Base-by-base conservation (phyloP, 2,329 filamentous ascomycete genomes). In the Penicillium sp. region DNA sequence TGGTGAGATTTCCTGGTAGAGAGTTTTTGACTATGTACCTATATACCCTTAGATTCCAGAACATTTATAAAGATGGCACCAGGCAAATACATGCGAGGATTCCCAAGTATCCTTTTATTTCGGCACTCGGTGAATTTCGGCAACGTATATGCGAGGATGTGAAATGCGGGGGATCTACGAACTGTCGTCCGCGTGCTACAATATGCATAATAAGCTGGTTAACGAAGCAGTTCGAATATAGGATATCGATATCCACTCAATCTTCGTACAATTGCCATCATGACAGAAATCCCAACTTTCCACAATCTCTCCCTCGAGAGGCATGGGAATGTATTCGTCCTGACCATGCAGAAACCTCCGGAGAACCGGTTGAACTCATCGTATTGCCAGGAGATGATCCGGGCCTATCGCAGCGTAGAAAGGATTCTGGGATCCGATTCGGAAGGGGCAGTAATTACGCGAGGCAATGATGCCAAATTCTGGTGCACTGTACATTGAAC, bases 321-420 rank as follows among this genome's bases (percentile, higher is more conserved):
- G 52, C 66, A 79, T 66, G 76, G 74, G 59, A 75, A 77, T 53
- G 58, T 67, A 2, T 82, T 80, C 64, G 71, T 83, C 50, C 75
- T 83, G 46, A 82, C 80, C 9, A 79, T 83, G 74, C 75, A 79
- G 49, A 82, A 81, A 60, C 71, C 77, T 10, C 79, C 79, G 2
- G 81, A 83, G 64, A 83, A 84, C 64, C 74, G 80, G 23, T 64
- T 83, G 46, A 81, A 80, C 61, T 72, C 74, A 16, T 68, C 66
- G 8, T 82, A 78, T 58, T 77, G 78, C 40, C 80, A 82, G 64
- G 79, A 81, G 57, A 76, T 83, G 37, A 82, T 83, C 57, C 65
- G 70, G 34, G 78, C 80, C 2, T 77, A 80, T 52, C 75, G 70
- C 10, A 69, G 71, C 18, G 77, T 82, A 35, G 77, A 82, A 57